Evolutionary conservation across 78 protist genomes (phyloP).

Genomic region (Blattamonas nauphoetae): DNA sequence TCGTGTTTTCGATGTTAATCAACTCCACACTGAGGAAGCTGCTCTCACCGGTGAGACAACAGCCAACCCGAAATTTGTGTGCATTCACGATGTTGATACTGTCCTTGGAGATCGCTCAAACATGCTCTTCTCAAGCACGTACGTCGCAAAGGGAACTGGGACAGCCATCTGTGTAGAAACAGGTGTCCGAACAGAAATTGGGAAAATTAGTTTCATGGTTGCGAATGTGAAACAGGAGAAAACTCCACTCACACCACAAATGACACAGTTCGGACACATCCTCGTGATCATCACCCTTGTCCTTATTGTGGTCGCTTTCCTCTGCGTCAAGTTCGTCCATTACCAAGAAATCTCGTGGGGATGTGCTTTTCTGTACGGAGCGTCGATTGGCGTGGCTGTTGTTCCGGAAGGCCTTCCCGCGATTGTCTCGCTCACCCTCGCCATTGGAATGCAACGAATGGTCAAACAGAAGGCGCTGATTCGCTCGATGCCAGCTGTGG

Average conservation of each 20-base stretch:
- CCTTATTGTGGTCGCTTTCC: background rate
- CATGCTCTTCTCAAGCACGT: too few species aligned
- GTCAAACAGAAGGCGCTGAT: slow-evolving; percentile 70
- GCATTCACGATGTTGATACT: too few species aligned
- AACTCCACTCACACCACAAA: background rate
- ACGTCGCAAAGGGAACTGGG: too few species aligned
- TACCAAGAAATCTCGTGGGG: background rate
- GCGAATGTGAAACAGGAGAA: too few species aligned
- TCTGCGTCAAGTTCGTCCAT: background rate
- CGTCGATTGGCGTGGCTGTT: background rate
- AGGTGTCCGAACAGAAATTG: too few species aligned
- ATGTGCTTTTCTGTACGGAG: background rate
- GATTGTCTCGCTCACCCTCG: slow-evolving; percentile 68
- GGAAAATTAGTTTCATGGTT: too few species aligned
- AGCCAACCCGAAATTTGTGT: too few species aligned
- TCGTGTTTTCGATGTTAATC: too few species aligned
- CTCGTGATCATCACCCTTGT: background rate
- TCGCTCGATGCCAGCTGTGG: slow-evolving; percentile 69
- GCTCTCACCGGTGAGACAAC: too few species aligned
- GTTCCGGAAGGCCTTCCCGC: slow-evolving; percentile 82
- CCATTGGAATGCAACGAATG: slow-evolving; percentile 67
- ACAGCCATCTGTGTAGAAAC: too few species aligned
- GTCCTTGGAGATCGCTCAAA: too few species aligned
- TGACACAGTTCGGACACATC: background rate
- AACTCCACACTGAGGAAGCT: too few species aligned